Conservation (phyloP, 495 filamentous ascomycete genomes). For the Bombardia bombarda region DNA sequence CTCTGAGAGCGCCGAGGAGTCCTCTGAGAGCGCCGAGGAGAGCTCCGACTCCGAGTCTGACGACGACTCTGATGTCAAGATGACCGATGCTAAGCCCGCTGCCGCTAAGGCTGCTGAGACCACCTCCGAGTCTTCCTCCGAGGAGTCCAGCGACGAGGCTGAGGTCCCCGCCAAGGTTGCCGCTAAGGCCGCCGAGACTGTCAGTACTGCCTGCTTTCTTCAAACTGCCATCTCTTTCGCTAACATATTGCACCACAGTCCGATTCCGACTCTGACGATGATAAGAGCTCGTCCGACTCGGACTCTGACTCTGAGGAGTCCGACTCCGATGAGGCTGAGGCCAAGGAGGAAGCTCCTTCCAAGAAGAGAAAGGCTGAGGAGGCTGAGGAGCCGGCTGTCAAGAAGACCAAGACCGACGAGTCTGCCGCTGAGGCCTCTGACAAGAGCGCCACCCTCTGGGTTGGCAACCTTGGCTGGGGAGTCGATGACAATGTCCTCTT, state of each 20-base stretch:
- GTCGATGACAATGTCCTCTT: constrained; percentile 86
- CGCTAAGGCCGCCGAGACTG: constrained; percentile 27
- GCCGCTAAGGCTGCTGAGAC: constrained; percentile 15
- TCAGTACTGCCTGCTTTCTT: constrained; percentile 12
- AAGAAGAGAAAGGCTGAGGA: constrained; percentile 55
- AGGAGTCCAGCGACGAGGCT: constrained; percentile 24
- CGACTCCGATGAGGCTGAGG: constrained; percentile 35
- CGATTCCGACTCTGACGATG: constrained; percentile 11
- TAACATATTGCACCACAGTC: constrained; percentile 17
- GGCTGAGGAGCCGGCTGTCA: constrained; percentile 48
- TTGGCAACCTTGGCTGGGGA: constrained; percentile 92
- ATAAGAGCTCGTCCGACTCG: constrained; percentile 17
- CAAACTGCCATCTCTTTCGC: constrained; percentile 26
- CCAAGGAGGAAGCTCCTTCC: constrained; percentile 35
- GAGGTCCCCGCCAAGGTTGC: constrained; percentile 32
- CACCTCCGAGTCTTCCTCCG: constrained; percentile 32
- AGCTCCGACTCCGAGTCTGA: constrained; percentile 25
- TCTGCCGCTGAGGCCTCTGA: constrained; percentile 23
- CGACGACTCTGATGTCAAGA: constrained; percentile 39
- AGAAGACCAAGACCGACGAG: constrained; percentile 77
- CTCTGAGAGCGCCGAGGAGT: constrained; percentile 20
- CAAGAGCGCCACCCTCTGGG: constrained; percentile 65
- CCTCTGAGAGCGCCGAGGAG: constrained; percentile 25
- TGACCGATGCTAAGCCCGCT: constrained; percentile 36
- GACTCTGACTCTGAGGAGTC: constrained; percentile 38